Percentiles rank a stretch among this genome's conserved stretches.
Conservation (phyloP, 805 yeast species). For the Wickerhamiella cacticola region DNA sequence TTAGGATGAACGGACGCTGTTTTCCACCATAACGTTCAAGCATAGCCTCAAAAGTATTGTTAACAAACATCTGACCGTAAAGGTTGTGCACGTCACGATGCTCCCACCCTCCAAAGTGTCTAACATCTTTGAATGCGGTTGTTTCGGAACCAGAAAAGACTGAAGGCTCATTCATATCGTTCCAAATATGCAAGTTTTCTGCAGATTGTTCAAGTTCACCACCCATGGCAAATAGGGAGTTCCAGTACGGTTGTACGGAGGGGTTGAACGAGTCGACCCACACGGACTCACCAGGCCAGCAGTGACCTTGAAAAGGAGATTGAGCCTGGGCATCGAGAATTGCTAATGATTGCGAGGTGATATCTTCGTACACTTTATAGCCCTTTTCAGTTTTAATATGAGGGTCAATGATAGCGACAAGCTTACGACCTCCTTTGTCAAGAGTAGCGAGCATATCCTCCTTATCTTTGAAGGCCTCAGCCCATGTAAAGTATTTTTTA, state of each 20-base stretch:
- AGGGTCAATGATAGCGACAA: conserved; percentile 83
- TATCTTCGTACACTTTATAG: conserved; percentile 49
- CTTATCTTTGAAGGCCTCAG: conserved; percentile 62
- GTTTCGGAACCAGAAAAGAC: conserved; percentile 94
- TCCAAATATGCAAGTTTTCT: conserved; percentile 76
- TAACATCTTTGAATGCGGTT: conserved; percentile 64
- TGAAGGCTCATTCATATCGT: conserved; percentile 97
- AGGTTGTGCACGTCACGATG: conserved; percentile 85
- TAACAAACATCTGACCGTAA: conserved; percentile 69
- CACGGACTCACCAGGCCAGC: conserved; percentile 95
- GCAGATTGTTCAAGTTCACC: conserved; percentile 38
- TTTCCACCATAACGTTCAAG: conserved; percentile 35
- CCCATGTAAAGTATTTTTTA: conserved; percentile 90
- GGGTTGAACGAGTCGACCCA: conserved; percentile 87
- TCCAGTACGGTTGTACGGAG: conserved; percentile 49
- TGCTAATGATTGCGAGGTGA: conserved; percentile 36
- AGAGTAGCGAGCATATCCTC: conserved; percentile 51
- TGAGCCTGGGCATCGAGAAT: conserved; percentile 38
- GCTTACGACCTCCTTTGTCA: conserved; percentile 60
- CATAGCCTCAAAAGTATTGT: conserved; percentile 63
- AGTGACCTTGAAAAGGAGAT: conserved; percentile 59
- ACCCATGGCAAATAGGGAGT: conserved; percentile 34
- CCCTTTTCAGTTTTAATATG: conserved; percentile 54
- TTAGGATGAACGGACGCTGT: conserved; percentile 74
- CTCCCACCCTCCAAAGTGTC: conserved; percentile 75